Base-by-base conservation (phyloP, 148 eudicot species). In the Arbutus unedo region DNA sequence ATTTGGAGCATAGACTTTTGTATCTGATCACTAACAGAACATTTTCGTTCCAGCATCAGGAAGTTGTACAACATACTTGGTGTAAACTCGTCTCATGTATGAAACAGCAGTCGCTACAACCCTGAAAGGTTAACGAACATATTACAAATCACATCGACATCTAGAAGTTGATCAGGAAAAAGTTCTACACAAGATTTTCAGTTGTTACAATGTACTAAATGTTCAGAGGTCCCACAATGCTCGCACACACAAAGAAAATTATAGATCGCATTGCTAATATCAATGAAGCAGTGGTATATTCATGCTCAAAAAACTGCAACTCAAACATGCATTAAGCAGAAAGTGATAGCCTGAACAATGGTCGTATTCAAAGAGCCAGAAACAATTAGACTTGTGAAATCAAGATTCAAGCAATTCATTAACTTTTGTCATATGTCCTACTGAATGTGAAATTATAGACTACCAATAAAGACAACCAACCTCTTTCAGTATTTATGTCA, bases 21-120 rank as follows among this genome's bases (percentile, higher is more conserved):
- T 21, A 47, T 16, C 4, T 49, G 60, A 14, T 49, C 44, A 64
- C 19, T 51, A 49, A 3, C 25, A 80, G 4, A 16, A 18, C 48
- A 81, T 53, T 45, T 57, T 81, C 54, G 4, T 81, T 16, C 72
- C 43, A 16, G 19, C 16, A 16, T 15, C 43, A 60, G 43, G 55
- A 48, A 68, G 10, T 18, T 16, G 5, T 76, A 45, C 19, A 16
- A 16, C 49, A 56, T 93, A 96, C 99, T 89, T 94, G 87, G 91
- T 84, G 75, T 93, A 96, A 31, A 93, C 94, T 67, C 98, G 99
- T 84, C 99, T 93, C 98, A 96, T 94, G 82, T 96, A 94, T 23
- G 98, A 85, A 81, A 96, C 92, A 77, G 98, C 99, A 84, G 99
- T 93, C 80, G 98, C 99, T 77, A 96, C 98, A 71, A 96, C 99